Evolutionary conservation across 495 filamentous ascomycete genomes (phyloP).

Genomic region (Penicillium chermesinum): DNA sequence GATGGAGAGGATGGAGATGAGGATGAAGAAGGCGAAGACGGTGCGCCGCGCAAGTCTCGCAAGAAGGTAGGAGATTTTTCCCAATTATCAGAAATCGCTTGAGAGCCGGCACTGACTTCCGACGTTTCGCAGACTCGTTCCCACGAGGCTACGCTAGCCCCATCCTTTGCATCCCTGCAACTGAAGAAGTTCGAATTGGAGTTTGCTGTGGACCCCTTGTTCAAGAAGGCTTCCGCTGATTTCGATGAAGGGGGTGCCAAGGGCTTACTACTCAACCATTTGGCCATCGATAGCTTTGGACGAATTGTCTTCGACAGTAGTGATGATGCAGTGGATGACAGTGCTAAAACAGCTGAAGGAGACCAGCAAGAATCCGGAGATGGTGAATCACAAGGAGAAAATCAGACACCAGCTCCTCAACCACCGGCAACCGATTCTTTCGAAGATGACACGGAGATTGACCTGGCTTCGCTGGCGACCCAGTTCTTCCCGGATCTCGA

Average conservation of each 20-base stretch:
- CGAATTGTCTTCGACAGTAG: constrained; percentile 98
- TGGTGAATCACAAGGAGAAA: constrained; percentile 25
- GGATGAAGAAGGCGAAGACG: constrained; percentile 78
- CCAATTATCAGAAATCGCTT: neutral
- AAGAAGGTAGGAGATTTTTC: constrained; percentile 53
- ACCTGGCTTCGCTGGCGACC: constrained; percentile 63
- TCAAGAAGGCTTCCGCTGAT: constrained; percentile 97
- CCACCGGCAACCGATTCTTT: constrained; percentile 41
- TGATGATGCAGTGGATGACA: constrained; percentile 73
- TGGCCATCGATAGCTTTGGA: constrained; percentile 85
- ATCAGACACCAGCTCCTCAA: constrained; percentile 18
- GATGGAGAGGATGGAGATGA: constrained; percentile 61
- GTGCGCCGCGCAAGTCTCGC: constrained; percentile 67
- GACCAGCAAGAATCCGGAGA: constrained; percentile 28
- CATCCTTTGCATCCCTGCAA: constrained; percentile 80
- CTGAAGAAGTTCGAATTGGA: constrained; percentile 97
- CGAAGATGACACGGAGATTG: constrained; percentile 64
- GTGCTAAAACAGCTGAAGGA: constrained; percentile 49
- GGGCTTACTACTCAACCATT: constrained; percentile 88
- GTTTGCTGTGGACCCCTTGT: constrained; percentile 92
- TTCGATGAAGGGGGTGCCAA: constrained; percentile 98
- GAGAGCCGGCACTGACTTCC: neutral
- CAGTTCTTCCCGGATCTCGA: constrained; percentile 86
- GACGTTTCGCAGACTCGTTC: constrained; percentile 58
- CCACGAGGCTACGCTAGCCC: constrained; percentile 86